Conservation (phyloP, 768 basidiomycete genomes). For the Psilocybe cyanescens region DNA sequence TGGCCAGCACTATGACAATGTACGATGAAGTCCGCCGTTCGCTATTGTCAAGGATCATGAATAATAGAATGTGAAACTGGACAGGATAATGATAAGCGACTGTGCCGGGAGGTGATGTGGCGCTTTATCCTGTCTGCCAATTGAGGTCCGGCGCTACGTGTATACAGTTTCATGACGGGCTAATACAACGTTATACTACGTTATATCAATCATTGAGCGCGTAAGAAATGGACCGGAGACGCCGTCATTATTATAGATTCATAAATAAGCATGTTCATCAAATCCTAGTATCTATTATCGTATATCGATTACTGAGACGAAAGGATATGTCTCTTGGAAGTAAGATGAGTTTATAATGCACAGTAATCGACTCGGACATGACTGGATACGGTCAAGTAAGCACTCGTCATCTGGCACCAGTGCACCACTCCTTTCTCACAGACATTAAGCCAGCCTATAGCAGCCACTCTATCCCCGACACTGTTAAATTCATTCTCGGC, state of each 20-base stretch:
- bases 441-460: background rate
- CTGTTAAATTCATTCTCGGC: background rate
- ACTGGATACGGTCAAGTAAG: too few species aligned
- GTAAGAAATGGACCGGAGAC: too few species aligned
- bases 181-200: too few species aligned
- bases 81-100: background rate
- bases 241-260: background rate
- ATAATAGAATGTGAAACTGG: background rate
- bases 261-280: background rate
- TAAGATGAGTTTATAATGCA: too few species aligned
- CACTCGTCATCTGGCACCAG: background rate
- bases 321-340: too few species aligned
- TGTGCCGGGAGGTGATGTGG: background rate
- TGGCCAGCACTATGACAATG: background rate
- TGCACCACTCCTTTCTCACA: background rate
- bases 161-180: too few species aligned
- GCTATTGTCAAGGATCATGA: background rate
- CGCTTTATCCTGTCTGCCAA: background rate
- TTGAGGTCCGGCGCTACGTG: too few species aligned
- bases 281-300: too few species aligned
- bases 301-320: too few species aligned
- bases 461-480: constrained; percentile 2
- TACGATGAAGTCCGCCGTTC: background rate
- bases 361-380: too few species aligned
- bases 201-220: too few species aligned